A percentile compares a stretch with the other conserved stretches of the same genome.
Evolutionary conservation across 2,329 filamentous ascomycete species (phyloP).

Genomic region (Xylariaceae sp.): DNA sequence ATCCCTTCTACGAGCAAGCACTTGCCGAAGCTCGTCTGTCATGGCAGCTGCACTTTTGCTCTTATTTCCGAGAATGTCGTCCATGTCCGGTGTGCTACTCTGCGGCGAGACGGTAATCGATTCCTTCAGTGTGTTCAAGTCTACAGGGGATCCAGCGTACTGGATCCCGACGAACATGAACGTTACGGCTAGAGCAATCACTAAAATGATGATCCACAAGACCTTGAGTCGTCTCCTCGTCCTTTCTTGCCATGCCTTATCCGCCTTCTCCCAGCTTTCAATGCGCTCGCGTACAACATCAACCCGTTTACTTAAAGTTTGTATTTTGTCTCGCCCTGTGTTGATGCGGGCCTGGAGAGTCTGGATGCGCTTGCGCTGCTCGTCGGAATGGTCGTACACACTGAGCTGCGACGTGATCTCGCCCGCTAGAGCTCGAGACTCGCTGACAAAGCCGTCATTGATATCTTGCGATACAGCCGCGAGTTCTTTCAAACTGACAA

Average conservation of each 20-base stretch:
- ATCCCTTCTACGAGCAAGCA: constrained; percentile 23
- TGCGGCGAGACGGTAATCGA: constrained; percentile 9
- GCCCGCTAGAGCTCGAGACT: constrained; percentile 56
- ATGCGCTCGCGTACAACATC: constrained; percentile 62
- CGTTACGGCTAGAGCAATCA: constrained; percentile 46
- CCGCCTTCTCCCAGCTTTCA: constrained; percentile 65
- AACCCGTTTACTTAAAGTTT: constrained; percentile 60
- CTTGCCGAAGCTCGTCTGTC: constrained; percentile 29
- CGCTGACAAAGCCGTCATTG: constrained; percentile 56
- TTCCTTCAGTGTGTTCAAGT: constrained; percentile 12
- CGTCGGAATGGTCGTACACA: constrained; percentile 59
- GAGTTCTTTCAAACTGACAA: constrained; percentile 65
- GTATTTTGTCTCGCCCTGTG: constrained; percentile 57
- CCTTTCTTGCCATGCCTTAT: constrained; percentile 66
- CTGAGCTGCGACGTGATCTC: constrained; percentile 62
- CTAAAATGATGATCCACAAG: constrained; percentile 59
- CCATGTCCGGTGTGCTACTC: constrained; percentile 5
- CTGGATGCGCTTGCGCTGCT: constrained; percentile 63
- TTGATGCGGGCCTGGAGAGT: constrained; percentile 61
- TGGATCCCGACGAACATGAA: constrained; percentile 41
- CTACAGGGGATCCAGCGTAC: constrained; percentile 27
- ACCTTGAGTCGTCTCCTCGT: constrained; percentile 62
- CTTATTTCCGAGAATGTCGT: constrained; percentile 16
- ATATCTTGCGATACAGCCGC: constrained; percentile 58
- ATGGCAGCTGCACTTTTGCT: constrained; percentile 23